Evolutionary conservation across 106 monocot genomes (phyloP).

Genomic region (Triglochin maritima): DNA sequence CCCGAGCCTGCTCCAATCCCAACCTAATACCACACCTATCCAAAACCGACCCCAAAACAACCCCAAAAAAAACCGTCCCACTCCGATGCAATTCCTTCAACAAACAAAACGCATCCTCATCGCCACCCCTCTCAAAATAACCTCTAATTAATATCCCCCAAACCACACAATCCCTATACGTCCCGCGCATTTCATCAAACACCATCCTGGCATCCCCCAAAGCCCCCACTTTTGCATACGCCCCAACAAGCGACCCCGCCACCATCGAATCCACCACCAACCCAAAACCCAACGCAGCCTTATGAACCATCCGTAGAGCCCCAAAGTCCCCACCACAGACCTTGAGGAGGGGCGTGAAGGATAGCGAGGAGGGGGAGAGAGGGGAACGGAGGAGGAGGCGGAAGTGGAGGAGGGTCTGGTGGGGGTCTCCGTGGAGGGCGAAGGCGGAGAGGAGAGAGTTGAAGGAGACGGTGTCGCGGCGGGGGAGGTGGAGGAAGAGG

Average conservation of each 20-base stretch:
- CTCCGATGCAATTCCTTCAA: conserved; percentile 38
- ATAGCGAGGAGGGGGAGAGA: conserved; percentile 21
- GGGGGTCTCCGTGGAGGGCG: conserved; percentile 26
- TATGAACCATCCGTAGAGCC: conserved; percentile 22
- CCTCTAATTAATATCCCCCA: conserved; percentile 76
- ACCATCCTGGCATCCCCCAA: conserved; percentile 23
- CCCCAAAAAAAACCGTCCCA: conserved; percentile 16
- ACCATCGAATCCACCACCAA: conserved; percentile 32
- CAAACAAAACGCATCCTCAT: conserved; percentile 30
- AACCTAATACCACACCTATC: neutral
- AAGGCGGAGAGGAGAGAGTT: conserved; percentile 74
- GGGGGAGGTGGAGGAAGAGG: conserved; percentile 36
- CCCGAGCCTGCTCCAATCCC: conserved; percentile 27
- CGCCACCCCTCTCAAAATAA: conserved; percentile 30
- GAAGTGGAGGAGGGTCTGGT: conserved; percentile 30
- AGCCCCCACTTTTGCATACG: conserved; percentile 39
- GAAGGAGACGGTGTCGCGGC: conserved; percentile 36
- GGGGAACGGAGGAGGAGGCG: conserved; percentile 27
- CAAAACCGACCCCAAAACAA: conserved; percentile 25
- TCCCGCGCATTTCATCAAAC: conserved; percentile 41
- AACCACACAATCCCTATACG: conserved; percentile 24
- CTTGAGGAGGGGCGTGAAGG: conserved; percentile 56
- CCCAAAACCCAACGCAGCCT: conserved; percentile 18
- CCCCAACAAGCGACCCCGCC: conserved; percentile 38
- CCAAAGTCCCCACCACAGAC: conserved; percentile 29